These are phyloP conservation scores for Paraurostyla sp. DNA, from an alignment of 73 alveolate genomes.

Conservation along the genomic window DNA sequence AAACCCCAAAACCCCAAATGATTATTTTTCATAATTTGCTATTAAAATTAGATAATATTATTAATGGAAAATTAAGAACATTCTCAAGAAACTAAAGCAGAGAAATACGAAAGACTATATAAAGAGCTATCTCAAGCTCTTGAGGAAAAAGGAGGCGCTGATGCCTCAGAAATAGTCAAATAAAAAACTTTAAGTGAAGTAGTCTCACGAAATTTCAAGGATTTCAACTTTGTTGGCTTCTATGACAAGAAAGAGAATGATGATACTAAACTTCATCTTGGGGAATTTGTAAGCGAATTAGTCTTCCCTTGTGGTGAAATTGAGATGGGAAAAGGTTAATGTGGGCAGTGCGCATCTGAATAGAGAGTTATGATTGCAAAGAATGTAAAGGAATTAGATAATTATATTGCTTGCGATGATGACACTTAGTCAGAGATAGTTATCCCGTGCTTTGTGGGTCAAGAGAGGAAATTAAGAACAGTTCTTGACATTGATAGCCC, in stretches of 20 bases:
- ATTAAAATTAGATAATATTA: too few species aligned
- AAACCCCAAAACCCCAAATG: too few species aligned
- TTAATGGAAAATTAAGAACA: too few species aligned
- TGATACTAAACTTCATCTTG: constrained; percentile 37
- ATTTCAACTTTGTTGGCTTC: constrained; percentile 60
- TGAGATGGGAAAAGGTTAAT: constrained; percentile 56
- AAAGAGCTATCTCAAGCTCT: not conserved
- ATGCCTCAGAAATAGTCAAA: not conserved
- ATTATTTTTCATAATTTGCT: too few species aligned
- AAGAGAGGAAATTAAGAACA: constrained; percentile 26
- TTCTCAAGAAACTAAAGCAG: not conserved
- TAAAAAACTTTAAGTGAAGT: constrained; percentile 23
- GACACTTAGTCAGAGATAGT: constrained; percentile 62
- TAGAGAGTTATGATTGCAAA: constrained; percentile 19
- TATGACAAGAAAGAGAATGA: constrained; percentile 23
- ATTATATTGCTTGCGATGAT: constrained; percentile 70
- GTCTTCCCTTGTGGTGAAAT: constrained; percentile 62
- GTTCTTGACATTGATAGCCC: constrained; percentile 62
- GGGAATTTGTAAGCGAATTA: constrained; percentile 44
- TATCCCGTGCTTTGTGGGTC: constrained; percentile 44
- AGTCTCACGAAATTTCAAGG: not conserved
- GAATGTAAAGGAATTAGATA: constrained; percentile 57
- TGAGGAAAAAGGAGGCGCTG: not conserved
- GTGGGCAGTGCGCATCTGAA: constrained; percentile 51
- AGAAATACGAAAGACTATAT: constrained; percentile 1